A percentile compares a stretch with the other conserved stretches of the same genome.
Evolutionary conservation across 305 asterid species (phyloP).

Genomic region (Stenogyne calaminthoides): DNA sequence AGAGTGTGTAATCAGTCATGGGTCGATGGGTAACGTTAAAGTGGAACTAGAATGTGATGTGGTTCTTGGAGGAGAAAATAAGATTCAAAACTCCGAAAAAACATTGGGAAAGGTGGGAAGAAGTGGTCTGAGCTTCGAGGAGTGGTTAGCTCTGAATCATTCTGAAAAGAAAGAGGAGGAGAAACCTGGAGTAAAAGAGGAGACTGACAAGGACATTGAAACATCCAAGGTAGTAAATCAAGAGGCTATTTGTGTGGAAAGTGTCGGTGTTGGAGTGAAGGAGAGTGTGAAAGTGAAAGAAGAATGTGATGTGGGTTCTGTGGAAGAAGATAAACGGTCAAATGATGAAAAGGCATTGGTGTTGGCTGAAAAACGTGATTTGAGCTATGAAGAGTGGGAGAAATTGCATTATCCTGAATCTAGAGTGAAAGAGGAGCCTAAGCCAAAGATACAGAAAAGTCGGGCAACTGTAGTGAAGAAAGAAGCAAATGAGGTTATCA

Average conservation of each 20-base stretch:
- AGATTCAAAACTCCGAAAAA: neutral
- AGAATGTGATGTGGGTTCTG: conserved; percentile 23
- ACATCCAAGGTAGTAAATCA: neutral
- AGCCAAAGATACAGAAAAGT: neutral
- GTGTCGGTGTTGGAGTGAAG: conserved; percentile 12
- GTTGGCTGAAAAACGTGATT: neutral
- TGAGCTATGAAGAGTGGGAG: conserved; percentile 34
- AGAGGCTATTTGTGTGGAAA: conserved; percentile 1
- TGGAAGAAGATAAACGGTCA: neutral
- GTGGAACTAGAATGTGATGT: conserved; percentile 28
- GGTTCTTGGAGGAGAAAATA: conserved; percentile 26
- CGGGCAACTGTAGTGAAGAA: conserved; percentile 25
- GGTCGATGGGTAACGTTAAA: conserved; percentile 7
- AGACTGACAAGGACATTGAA: conserved; percentile 25
- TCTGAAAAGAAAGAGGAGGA: conserved; percentile 19
- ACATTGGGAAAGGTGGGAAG: conserved; percentile 5
- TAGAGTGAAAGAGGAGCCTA: conserved; percentile 42
- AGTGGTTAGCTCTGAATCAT: conserved; percentile 28
- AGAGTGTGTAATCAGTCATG: neutral
- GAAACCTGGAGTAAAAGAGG: conserved; percentile 35
- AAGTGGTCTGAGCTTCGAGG: conserved; percentile 29
- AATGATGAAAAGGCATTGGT: neutral
- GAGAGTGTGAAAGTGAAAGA: conserved; percentile 24
- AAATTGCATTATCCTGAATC: neutral
- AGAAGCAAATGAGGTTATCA: conserved; percentile 37